Evolutionary conservation across 2,329 filamentous ascomycete genomes (phyloP), one percentile per base, ranked within the genome.

Genomic region (Botryotinia narcissicola): DNA sequence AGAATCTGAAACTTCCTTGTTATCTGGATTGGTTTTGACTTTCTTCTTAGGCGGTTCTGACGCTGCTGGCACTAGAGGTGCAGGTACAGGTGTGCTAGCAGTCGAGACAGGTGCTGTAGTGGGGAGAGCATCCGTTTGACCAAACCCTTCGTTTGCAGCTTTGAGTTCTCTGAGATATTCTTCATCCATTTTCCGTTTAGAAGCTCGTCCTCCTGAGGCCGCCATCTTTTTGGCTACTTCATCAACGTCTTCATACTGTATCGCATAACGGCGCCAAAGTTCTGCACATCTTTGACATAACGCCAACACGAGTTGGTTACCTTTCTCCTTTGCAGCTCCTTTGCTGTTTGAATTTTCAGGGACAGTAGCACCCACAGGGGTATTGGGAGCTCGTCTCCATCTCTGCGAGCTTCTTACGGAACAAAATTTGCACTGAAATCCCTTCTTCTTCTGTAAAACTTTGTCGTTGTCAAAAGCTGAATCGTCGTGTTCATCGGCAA

Each of bases 371-470:
- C 91, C 92, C 20, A 93, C 89, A 5, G 91, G 86, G 14, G 92
- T 91, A 64, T 90, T 91, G 14, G 96, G 96, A 20, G 96, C 96
- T 74, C 95, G 89, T 73, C 96, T 89, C 96, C 96, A 99, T 82
- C 97, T 94, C 70, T 93, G 89, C 8, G 95, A 97, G 73, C 87
- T 86, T 75, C 92, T 92, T 4, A 90, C 93, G 70, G 86, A 87
- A 82, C 96, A 99, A 81, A 98, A 98, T 81, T 97, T 98, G 87
- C 96, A 99, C 77, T 94, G 88, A 80, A 99, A 98, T 32, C 89
- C 88, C 76, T 93, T 91, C 82, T 97, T 97, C 81, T 91, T 92
- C 74, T 90, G 86, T 4, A 84, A 83, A 0, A 95, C 81, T 84
- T 98, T 99, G 59, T 91, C 91, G 67, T 90, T 91, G 81, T 99